These are phyloP conservation scores for Brettanomyces naardenensis DNA, from an alignment of 805 yeast genomes.

Conservation along the genomic window DNA sequence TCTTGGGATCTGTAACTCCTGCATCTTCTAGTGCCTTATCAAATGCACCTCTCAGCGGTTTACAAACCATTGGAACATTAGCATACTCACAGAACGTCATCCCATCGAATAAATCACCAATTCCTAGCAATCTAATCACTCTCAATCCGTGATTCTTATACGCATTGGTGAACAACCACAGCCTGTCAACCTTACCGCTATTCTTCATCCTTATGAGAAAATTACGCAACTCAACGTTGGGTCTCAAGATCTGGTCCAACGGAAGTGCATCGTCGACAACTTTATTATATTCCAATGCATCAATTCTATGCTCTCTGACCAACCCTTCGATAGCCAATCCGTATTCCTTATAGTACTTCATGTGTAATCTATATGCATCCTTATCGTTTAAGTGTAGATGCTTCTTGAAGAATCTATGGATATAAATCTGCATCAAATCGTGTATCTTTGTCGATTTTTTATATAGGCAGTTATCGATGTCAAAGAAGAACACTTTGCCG, in stretches of 20 bases:
- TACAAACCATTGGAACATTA: constrained; percentile 64
- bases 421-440: constrained; percentile 80
- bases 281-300: constrained; percentile 81
- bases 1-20: constrained; percentile 39
- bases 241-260: constrained; percentile 65
- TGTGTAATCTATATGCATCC: constrained; percentile 67
- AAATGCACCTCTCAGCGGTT: constrained; percentile 75
- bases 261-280: constrained; percentile 92
- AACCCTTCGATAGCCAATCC: constrained; percentile 94
- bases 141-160: constrained; percentile 84
- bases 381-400: constrained; percentile 54
- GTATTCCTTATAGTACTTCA: constrained; percentile 71
- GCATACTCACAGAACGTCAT: constrained; percentile 87
- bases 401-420: constrained; percentile 71
- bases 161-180: constrained; percentile 95
- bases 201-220: constrained; percentile 39
- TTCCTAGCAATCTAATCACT: constrained; percentile 69
- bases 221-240: constrained; percentile 46
- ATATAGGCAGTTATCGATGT: constrained; percentile 90
- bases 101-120: constrained; percentile 94
- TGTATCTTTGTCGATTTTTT: constrained; percentile 67
- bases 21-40: constrained; percentile 58
- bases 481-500: constrained; percentile 60
- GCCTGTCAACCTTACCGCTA: constrained; percentile 47
- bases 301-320: constrained; percentile 58